These are phyloP conservation scores for Citeromyces hawaiiensis DNA, from an alignment of 1,139 yeast species.

Conservation along the genomic window DNA sequence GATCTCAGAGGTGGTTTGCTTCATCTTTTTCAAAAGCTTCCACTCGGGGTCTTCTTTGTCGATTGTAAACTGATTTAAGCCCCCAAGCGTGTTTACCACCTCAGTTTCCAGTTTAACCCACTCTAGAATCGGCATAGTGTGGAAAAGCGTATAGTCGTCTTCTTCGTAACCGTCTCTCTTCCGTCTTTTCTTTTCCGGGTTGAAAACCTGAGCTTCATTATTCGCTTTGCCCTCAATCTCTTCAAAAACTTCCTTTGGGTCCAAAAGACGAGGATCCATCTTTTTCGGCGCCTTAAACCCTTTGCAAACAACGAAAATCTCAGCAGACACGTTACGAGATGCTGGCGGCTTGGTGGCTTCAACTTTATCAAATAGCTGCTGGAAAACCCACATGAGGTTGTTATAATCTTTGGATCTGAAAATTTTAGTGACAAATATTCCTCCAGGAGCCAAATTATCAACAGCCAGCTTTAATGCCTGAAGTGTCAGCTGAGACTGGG, in stretches of 20 bases:
- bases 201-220: slow-evolving; percentile 83
- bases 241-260: slow-evolving; percentile 88
- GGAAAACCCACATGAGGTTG: slow-evolving; percentile 93
- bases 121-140: slow-evolving; percentile 63
- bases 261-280: slow-evolving; percentile 82
- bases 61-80: slow-evolving; percentile 46
- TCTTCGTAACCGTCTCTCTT: slow-evolving; percentile 97
- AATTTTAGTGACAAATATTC: slow-evolving; percentile 93
- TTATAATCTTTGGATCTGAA: slow-evolving; percentile 97
- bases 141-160: slow-evolving; percentile 73
- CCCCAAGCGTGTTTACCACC: slow-evolving; percentile 75
- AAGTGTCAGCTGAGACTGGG: slow-evolving; percentile 89
- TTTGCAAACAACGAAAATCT: slow-evolving; percentile 92
- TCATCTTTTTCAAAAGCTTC: slow-evolving; percentile 57
- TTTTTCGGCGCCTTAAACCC: slow-evolving; percentile 95
- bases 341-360: slow-evolving; percentile 99
- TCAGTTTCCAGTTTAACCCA: slow-evolving; percentile 64
- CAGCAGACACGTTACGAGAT: slow-evolving; percentile 97
- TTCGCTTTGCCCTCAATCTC: slow-evolving; percentile 72
- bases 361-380: slow-evolving; percentile 87
- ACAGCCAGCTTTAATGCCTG: slow-evolving; percentile 90
- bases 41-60: slow-evolving; percentile 59
- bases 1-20: slow-evolving; percentile 66
- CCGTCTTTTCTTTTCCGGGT: slow-evolving; percentile 84
- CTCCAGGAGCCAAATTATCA: slow-evolving; percentile 86